These are phyloP conservation scores for Acanthamoeba castellanii DNA, from an alignment of 208 protist genomes.

Conservation along the genomic window DNA sequence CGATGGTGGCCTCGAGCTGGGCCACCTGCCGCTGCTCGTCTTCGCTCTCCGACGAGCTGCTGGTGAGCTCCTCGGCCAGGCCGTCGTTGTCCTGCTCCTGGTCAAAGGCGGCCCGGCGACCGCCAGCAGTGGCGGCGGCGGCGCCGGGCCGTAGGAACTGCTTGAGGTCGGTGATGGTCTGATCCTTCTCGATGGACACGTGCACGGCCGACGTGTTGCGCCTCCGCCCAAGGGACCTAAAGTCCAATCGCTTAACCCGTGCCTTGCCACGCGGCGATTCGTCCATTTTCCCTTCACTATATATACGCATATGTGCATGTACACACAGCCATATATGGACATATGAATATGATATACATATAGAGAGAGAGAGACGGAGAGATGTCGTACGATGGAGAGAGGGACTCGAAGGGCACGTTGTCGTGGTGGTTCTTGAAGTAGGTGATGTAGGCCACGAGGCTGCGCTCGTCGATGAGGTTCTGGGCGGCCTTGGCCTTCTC, in stretches of 20 bases:
- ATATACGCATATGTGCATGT: not conserved
- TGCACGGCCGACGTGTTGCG: not conserved
- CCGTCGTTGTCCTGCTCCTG: not conserved
- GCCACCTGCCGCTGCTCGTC: not conserved
- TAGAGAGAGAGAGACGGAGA: not conserved
- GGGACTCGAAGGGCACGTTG: not conserved
- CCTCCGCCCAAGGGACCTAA: not conserved
- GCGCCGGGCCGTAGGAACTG: not conserved
- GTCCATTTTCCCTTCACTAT: not conserved
- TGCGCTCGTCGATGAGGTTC: conserved; percentile 39
- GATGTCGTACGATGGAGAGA: not conserved
- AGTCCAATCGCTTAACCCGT: not conserved
- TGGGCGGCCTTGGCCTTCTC: conserved; percentile 20
- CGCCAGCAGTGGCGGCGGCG: no score
- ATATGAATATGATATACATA: not conserved
- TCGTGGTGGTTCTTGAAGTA: conserved; percentile 26
- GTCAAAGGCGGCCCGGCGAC: not conserved
- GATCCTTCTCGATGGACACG: not conserved
- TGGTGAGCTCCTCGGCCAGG: no score
- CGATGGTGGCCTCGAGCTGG: not conserved
- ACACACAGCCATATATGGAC: not conserved
- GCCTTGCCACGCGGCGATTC: not conserved
- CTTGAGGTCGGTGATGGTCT: conserved; percentile 22
- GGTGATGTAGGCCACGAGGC: conserved; percentile 39
- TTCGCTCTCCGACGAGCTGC: not conserved